Evolutionary conservation across 306 rosid genomes (phyloP).

Genomic region (Glycyrrhiza uralensis): DNA sequence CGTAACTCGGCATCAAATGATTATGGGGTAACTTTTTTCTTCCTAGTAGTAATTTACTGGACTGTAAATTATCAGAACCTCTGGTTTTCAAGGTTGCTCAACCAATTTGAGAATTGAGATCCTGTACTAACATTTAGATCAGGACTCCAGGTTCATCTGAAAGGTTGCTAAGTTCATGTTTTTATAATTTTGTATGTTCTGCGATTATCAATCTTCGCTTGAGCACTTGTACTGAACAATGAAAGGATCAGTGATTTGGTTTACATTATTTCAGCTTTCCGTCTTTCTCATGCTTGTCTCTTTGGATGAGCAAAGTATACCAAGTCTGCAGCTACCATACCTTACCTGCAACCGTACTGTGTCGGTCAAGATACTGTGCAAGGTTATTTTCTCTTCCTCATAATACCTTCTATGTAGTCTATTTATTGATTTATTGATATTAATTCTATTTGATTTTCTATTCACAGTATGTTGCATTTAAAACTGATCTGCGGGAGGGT

Average conservation of each 20-base stretch:
- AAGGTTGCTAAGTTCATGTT: background rate
- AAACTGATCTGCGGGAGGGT: constrained; percentile 31
- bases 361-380: constrained; percentile 47
- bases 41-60: constrained; percentile 1
- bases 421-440: no score
- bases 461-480: constrained; percentile 55
- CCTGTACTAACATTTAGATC: background rate
- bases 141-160: background rate
- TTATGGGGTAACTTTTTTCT: constrained; percentile 45
- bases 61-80: background rate
- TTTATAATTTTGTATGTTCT: background rate
- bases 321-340: constrained; percentile 50
- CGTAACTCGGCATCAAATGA: constrained; percentile 36
- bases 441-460: constrained; percentile 22
- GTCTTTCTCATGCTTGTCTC: constrained; percentile 58
- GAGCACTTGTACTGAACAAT: background rate
- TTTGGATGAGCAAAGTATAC: constrained; percentile 50
- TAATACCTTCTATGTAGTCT: background rate
- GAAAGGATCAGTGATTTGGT: background rate
- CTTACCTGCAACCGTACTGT: constrained; percentile 58
- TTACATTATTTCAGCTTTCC: constrained; percentile 41
- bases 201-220: constrained; percentile 6
- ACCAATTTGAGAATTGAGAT: constrained; percentile 11
- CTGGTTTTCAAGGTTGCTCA: constrained; percentile 22
- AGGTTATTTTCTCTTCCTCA: constrained; percentile 43